Base-by-base conservation (phyloP, 2,329 filamentous ascomycete species). In the Aspergillus oerlinghausenensis region DNA sequence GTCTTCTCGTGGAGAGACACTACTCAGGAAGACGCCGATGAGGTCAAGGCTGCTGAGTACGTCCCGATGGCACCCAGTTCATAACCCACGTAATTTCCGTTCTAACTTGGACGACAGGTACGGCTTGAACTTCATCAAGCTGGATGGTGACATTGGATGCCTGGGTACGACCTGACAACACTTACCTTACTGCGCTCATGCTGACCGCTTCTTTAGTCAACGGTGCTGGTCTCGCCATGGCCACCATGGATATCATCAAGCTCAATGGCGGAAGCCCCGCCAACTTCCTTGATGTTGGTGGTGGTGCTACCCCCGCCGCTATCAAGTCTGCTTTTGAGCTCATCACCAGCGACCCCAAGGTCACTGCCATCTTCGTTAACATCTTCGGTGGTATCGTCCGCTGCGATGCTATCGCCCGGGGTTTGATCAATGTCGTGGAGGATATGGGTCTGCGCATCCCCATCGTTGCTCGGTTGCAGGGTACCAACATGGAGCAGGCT, bases 191-290 rank as follows among this genome's bases (percentile, higher is more conserved):
- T 35, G 28, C 11, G 7, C 5, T 28, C 14, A 45, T 59, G 45
- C 62, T 65, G 52, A 65, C 25, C 7, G 25, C 17, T 25, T 52
- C 17, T 56, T 26, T 63, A 68, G 94, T 99, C 82, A 99, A 99
- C 82, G 94, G 94, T 75, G 94, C 94, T 70, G 94, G 94, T 81
- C 89, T 99, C 66, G 94, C 94, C 79, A 99, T 99, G 94, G 94
- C 94, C 63, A 99, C 94, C 75, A 99, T 99, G 94, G 94, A 99
- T 79, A 97, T 99, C 78, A 99, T 99, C 85, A 97, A 99, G 87
- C 86, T 99, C 63, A 99, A 97, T 80, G 94, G 94, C 68, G 94
- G 94, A 63, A 82, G 86, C 73, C 94, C 94, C 61, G 94, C 94
- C 69, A 99, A 99, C 86, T 99, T 99, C 87, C 84, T 99, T 68